Evolutionary conservation across 2,329 filamentous ascomycete species (phyloP).

Genomic region (Apiospora phragmitis): DNA sequence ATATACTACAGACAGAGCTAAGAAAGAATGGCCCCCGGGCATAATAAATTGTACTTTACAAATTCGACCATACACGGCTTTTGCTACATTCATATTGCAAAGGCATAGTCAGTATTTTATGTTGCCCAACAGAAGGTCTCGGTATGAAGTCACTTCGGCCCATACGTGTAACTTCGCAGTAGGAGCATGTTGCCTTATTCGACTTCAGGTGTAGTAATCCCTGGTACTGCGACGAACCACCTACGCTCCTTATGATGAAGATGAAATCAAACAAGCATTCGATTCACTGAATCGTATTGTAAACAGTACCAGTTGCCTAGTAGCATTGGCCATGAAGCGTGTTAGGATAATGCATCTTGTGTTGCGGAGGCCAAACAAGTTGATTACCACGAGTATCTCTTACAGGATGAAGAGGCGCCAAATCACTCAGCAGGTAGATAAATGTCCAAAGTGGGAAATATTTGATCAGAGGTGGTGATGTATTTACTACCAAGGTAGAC

Average conservation of each 20-base stretch:
- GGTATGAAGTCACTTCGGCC: not conserved
- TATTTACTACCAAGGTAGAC: constrained; percentile 1
- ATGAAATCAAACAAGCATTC: no score
- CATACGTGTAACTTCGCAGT: not conserved
- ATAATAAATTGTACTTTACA: not conserved
- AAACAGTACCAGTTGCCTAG: no score
- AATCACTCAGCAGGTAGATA: not conserved
- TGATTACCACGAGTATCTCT: no score
- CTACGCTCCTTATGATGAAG: no score
- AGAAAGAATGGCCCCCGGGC: constrained; percentile 23
- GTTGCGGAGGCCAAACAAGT: no score
- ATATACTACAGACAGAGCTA: constrained; percentile 48
- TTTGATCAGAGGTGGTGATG: not conserved
- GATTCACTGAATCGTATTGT: no score
- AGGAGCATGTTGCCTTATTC: not conserved
- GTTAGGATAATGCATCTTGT: no score
- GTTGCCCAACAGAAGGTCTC: not conserved
- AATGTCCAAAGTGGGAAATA: not conserved
- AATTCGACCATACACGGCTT: not conserved
- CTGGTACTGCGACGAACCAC: no score
- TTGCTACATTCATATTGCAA: not conserved
- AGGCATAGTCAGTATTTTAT: not conserved
- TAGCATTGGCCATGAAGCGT: no score
- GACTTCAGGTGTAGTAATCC: not conserved
- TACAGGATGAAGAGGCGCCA: no score